Evolutionary conservation across 2,329 filamentous ascomycete species (phyloP), one percentile per base, ranked within the genome.

Genomic region (Cercospora nicotianae): DNA sequence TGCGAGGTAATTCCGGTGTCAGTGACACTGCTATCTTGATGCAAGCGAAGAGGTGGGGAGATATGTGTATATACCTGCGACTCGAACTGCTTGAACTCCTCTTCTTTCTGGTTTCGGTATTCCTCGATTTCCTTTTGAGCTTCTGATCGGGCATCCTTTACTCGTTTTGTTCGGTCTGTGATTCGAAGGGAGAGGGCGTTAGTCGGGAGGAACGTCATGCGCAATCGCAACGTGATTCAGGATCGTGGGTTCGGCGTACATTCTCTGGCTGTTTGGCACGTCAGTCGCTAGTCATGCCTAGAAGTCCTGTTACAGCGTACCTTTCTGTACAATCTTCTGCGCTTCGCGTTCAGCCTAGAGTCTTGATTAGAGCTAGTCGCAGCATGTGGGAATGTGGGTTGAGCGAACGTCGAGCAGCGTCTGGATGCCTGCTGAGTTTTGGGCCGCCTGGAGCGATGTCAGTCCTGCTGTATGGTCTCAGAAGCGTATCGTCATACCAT

Each of bases 241-340:
- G 10, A 51, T 53, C 45, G 61, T 36, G 60, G 48, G 31, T 18
- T 42, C 10, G 57, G 60, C 78, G 80, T 88, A 96, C 93, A 96
- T 88, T 96, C 93, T 88, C 93, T 88, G 77, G 93, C 92, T 96
- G 53, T 63, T n/a, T 33, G 91, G 91, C 94, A 63, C 66, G 42
- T 61, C 18, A 31, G 23, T 62, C 48, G 13, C 16, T 51, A 64
- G 12, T 9, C 1, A 23, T n/a, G 3, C 53, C 9, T 51, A 66
- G 77, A 73, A 79, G 72, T 62, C 31, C 13, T 59, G 55, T 13
- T n/a, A 2, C 5, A 20, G n/a, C 84, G 69, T 81, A 96, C 94
- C 92, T 87, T 95, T 93, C 82, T 98, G 94, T 67, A 99, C 94
- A 80, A 99, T 99, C 87, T 97, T 97, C 83, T 97, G 94, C 70